phyloP scores from a whole-genome alignment of 805 yeast species.

The Lachancea nothofagi region DNA sequence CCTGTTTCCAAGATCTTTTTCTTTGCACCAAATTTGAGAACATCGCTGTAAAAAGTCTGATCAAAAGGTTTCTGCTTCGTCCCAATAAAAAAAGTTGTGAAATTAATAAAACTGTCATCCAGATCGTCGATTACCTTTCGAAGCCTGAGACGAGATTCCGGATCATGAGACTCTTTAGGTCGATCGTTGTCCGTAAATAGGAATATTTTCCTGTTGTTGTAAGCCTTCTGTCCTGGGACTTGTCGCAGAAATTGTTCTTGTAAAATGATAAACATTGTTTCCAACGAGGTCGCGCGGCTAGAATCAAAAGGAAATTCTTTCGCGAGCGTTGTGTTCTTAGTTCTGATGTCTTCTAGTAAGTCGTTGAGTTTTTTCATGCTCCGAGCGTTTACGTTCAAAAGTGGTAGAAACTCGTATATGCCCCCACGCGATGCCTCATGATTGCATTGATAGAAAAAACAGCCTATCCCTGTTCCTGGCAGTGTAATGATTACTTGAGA shows the following conservation, averaged over 20 bases:
- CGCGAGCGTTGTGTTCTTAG: conserved; percentile 21
- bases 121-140: conserved; percentile 57
- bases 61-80: conserved; percentile 37
- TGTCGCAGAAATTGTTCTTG: conserved; percentile 49
- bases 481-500: conserved; percentile 57
- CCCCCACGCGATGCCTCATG: conserved; percentile 38
- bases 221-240: conserved; percentile 38
- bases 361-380: conserved; percentile 54
- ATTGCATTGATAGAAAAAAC: conserved; percentile 52
- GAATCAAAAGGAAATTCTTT: conserved; percentile 31
- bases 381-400: conserved; percentile 49
- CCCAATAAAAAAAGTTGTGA: conserved; percentile 61
- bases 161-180: conserved; percentile 47
- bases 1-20: conserved; percentile 12
- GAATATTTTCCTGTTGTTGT: conserved; percentile 54
- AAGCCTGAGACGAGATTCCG: conserved; percentile 41
- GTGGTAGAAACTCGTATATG: conserved; percentile 44
- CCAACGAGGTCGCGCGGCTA: conserved; percentile 29
- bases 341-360: conserved; percentile 40
- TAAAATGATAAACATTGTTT: conserved; percentile 43
- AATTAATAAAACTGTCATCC: conserved; percentile 45
- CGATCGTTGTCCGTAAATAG: conserved; percentile 70
- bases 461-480: conserved; percentile 71
- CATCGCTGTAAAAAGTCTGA: conserved; percentile 45
- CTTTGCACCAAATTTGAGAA: conserved; percentile 36